Conservation (phyloP, 1,284 basidiomycete genomes). For the Boletus hoseneyae region DNA sequence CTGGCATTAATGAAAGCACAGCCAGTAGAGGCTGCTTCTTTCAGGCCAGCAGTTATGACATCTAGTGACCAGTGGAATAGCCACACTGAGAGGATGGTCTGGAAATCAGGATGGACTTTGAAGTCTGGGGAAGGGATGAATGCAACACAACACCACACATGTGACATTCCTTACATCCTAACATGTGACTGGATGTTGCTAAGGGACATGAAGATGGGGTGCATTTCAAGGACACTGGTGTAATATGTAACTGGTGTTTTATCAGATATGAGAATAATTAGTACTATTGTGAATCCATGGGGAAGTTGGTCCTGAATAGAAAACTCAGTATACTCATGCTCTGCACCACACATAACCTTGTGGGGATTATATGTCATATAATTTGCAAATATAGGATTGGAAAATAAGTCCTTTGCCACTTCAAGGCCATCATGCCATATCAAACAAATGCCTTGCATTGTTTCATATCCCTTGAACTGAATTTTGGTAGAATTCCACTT, state of each 20-base stretch:
- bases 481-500: background rate
- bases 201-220: no score
- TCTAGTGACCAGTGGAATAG: background rate
- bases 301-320: background rate
- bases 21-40: background rate
- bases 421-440: background rate
- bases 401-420: slow-evolving; percentile 2
- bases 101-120: background rate
- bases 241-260: no score
- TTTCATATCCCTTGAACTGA: background rate
- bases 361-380: slow-evolving; percentile 9
- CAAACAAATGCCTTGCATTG: background rate
- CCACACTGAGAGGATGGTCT: background rate
- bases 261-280: no score
- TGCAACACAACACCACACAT: no score
- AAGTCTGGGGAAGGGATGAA: background rate
- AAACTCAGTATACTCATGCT: slow-evolving; percentile 8
- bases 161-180: no score
- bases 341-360: background rate
- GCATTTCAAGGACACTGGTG: no score
- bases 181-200: no score
- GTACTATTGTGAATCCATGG: no score
- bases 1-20: background rate
- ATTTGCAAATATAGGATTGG: slow-evolving; percentile 2
- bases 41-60: background rate